Evolutionary conservation across 163 green algal genomes (phyloP).

Genomic region (Smithsoniella earleae): DNA sequence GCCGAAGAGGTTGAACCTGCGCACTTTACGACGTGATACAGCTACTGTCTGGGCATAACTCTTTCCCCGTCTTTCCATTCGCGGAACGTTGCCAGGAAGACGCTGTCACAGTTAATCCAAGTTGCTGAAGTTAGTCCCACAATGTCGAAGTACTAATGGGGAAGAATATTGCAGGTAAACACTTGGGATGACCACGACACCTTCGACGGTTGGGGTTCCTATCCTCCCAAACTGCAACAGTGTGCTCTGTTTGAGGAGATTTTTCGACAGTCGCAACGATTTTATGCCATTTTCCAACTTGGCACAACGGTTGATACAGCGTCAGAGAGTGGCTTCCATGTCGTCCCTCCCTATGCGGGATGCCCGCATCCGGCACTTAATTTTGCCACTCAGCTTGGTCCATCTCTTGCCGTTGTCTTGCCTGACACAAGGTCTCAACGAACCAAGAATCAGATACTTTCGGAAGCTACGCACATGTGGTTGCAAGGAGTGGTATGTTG

Average conservation of each 20-base stretch:
- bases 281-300: conserved; percentile 72
- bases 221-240: conserved; percentile 47
- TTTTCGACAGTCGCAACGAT: conserved; percentile 42
- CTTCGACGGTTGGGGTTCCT: conserved; percentile 53
- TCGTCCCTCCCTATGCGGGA: conserved; percentile 24
- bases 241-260: conserved; percentile 48
- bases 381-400: conserved; percentile 40
- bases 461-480: not conserved
- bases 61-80: too few species aligned
- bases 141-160: not conserved
- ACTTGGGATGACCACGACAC: conserved; percentile 70
- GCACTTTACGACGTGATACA: too few species aligned
- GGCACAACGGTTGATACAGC: conserved; percentile 48
- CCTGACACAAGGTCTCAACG: conserved; percentile 55
- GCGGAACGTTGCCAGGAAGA: too few species aligned
- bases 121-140: too few species aligned
- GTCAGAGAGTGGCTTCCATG: conserved; percentile 26
- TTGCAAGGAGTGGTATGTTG: too few species aligned
- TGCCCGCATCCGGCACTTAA: conserved; percentile 24
- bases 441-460: conserved; percentile 43
- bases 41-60: too few species aligned
- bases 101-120: too few species aligned
- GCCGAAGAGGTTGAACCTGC: too few species aligned
- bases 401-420: conserved; percentile 44
- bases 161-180: conserved; percentile 39